Evolutionary conservation across 1,139 yeast genomes (phyloP), one percentile per base, ranked within the genome.

Genomic region (Pichia sp.): DNA sequence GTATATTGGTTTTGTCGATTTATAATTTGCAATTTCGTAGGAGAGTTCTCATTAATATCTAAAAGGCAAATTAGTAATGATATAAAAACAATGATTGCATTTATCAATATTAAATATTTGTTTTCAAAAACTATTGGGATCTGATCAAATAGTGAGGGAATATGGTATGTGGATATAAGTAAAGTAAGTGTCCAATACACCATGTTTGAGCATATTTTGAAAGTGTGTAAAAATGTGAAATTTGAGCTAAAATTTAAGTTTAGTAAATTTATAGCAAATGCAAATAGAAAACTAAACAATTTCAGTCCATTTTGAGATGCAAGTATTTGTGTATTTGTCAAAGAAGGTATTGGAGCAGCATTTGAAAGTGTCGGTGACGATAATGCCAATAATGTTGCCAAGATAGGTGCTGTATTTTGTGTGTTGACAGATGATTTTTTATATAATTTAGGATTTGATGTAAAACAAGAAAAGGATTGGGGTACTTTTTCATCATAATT

Each of bases 301-400:
- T 6, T 15, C 1, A 5, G 5, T n/a, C 9, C 8, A 10, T 28
- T 26, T 6, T 28, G 18, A n/a, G 11, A 19, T 10, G 3, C 18
- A 14, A 16, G 25, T 16, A 18, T 8, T 13, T 5, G 5, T 6
- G 16, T 6, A 7, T 9, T 5, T 32, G 9, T 1, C 3, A 14
- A 11, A 15, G 31, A 10, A 7, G 5, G n/a, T 15, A 31, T 14
- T 4, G 35, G 31, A 14, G 32, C 24, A n/a, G 54, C 59, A 25
- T 46, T 47, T n/a, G 56, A 43, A 1, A 46, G 48, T 4, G 52
- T 49, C 3, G 58, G 58, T 13, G 34, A 4, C 13, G 57, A 47
- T 7, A 54, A 26, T 1, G 58, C 54, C 16, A 55, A 38, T 24
- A 55, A 39, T 3, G 59, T 50, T 4, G 59, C 51, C 15, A 55